A percentile compares a stretch with the other conserved stretches of the same genome.
Conservation (phyloP, 768 basidiomycete species). For the Strobilomyces confusus region DNA sequence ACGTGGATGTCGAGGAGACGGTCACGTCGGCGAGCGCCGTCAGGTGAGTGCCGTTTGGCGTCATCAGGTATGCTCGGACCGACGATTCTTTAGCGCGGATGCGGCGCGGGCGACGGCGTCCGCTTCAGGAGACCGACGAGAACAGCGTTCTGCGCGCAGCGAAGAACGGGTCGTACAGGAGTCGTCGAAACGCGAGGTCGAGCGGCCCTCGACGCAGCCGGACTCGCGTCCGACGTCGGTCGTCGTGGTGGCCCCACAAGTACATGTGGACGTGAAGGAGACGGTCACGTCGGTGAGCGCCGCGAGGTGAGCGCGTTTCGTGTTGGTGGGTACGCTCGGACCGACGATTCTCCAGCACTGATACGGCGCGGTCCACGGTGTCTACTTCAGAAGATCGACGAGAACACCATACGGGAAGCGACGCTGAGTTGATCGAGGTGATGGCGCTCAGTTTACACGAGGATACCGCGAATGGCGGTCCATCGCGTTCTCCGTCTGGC, state of each 20-base stretch:
- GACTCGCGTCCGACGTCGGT: background rate
- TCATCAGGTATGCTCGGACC: background rate
- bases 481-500: background rate
- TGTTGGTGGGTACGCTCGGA: no score
- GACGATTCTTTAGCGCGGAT: background rate
- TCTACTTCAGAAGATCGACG: background rate
- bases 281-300: background rate
- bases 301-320: no score
- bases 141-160: background rate
- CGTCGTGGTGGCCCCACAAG: background rate
- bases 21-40: background rate
- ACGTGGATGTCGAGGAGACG: background rate
- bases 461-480: background rate
- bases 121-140: background rate
- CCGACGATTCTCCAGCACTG: no score
- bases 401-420: background rate
- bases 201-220: background rate
- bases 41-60: slow-evolving; percentile 1
- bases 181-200: background rate
- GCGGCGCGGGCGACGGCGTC: background rate
- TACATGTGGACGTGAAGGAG: background rate
- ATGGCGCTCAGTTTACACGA: background rate
- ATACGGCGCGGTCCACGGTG: background rate
- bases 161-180: background rate
- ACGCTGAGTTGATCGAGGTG: background rate